A percentile compares a stretch with the other conserved stretches of the same genome.
Evolutionary conservation across 202 grass and related monocot genomes (phyloP).

Genomic region (Carex arenaria): DNA sequence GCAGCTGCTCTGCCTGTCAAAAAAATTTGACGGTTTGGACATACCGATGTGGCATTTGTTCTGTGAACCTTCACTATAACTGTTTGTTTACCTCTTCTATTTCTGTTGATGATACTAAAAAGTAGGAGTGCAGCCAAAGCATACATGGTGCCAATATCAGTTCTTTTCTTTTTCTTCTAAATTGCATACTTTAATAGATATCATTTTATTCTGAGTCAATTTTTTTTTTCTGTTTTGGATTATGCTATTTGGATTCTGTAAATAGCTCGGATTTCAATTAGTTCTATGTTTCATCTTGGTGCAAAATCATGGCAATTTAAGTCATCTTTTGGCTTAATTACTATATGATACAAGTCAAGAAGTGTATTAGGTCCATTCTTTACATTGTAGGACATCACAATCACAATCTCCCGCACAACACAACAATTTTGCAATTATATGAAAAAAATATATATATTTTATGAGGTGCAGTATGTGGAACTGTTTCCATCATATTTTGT

Average conservation of each 20-base stretch:
- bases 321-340: too few species aligned
- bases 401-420: too few species aligned
- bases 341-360: too few species aligned
- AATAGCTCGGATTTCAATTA: neutral
- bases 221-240: too few species aligned
- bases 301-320: neutral
- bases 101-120: neutral
- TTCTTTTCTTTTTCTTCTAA: neutral
- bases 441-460: neutral
- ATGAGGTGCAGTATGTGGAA: neutral
- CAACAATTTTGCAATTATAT: neutral
- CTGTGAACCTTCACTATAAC: constrained; percentile 5
- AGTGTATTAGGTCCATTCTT: too few species aligned
- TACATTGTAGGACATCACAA: too few species aligned
- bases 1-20: constrained; percentile 2
- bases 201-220: neutral
- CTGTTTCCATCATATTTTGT: neutral
- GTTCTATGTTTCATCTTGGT: neutral
- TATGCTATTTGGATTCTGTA: neutral
- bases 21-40: neutral
- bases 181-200: neutral
- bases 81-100: neutral
- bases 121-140: neutral
- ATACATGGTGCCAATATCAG: neutral
- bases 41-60: constrained; percentile 1